Evolutionary conservation across 352 stramenopile genomes (phyloP).

Genomic region (Pilasporangium apinafurcum): DNA sequence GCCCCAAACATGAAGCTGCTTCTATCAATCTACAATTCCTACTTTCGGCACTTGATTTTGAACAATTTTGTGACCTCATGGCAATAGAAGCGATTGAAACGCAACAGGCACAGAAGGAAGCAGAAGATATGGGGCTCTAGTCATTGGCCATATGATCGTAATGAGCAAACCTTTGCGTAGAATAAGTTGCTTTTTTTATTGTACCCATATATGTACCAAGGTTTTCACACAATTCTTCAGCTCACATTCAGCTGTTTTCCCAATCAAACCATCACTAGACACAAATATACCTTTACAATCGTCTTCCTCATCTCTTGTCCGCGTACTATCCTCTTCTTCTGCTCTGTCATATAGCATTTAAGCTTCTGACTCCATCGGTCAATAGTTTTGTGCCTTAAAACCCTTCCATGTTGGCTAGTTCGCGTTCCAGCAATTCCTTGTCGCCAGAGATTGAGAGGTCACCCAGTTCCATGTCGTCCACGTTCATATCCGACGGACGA

Average conservation of each 20-base stretch:
- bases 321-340: conserved; percentile 1
- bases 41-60: conserved; percentile 49
- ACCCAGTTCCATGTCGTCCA: conserved; percentile 51
- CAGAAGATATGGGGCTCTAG: conserved; percentile 54
- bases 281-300: conserved; percentile 16
- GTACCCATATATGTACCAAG: conserved; percentile 21
- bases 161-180: neutral
- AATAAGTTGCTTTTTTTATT: conserved; percentile 22
- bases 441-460: conserved; percentile 48
- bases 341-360: conserved; percentile 9
- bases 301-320: neutral
- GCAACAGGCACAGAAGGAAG: conserved; percentile 37
- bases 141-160: neutral
- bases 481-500: conserved; percentile 66
- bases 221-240: conserved; percentile 4
- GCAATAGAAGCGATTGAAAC: conserved; percentile 31
- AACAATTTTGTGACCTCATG: conserved; percentile 51
- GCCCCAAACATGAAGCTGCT: conserved; percentile 22
- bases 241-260: conserved; percentile 7
- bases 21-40: conserved; percentile 33
- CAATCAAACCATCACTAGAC: conserved; percentile 18
- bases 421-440: conserved; percentile 56
- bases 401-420: conserved; percentile 49
- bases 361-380: conserved; percentile 8
- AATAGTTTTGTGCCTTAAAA: conserved; percentile 14